phyloP scores from a whole-genome alignment of 108 stramenopile species.

The Mediolabrus comicus region DNA sequence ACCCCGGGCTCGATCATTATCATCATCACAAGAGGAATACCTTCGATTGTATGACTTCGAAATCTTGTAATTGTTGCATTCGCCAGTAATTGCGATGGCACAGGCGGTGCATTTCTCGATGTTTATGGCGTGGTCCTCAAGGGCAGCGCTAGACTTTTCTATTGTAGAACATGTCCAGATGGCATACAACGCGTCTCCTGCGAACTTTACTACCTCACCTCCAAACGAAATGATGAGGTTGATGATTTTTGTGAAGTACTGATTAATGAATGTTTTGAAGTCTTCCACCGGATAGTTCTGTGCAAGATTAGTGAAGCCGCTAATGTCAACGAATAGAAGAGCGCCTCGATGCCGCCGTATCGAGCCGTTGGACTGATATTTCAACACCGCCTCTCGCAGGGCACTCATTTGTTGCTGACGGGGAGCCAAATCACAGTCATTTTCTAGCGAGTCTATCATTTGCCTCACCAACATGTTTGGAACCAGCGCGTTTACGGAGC shows the following conservation, averaged over 20 bases:
- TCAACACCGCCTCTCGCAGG: slow-evolving; percentile 1
- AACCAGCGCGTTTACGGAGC: slow-evolving; percentile 25
- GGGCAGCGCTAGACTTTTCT: neutral
- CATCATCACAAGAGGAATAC: neutral
- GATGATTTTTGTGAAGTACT: slow-evolving; percentile 45
- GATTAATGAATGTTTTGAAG: slow-evolving; percentile 40
- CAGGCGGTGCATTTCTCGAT: slow-evolving; percentile 23
- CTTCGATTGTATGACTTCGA: slow-evolving; percentile 14
- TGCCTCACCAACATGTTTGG: slow-evolving; percentile 16
- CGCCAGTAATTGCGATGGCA: slow-evolving; percentile 20
- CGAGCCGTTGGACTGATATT: slow-evolving; percentile 18
- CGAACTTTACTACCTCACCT: slow-evolving; percentile 60
- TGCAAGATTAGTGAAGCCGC: slow-evolving; percentile 48
- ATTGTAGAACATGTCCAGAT: slow-evolving; percentile 21
- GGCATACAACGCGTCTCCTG: slow-evolving; percentile 53
- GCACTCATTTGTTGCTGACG: neutral
- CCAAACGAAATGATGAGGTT: slow-evolving; percentile 16
- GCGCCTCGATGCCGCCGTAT: slow-evolving; percentile 26
- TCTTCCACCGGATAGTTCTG: slow-evolving; percentile 9
- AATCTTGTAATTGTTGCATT: slow-evolving; percentile 23
- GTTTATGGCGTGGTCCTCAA: slow-evolving; percentile 4
- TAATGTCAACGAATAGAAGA: slow-evolving; percentile 56
- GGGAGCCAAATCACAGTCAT: neutral
- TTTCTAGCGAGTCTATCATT: slow-evolving; percentile 14
- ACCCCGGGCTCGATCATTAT: neutral